Evolutionary conservation across 345 rosid species (phyloP), one percentile per base, ranked within the genome.

Genomic region (Eucalyptus guilfoylei): DNA sequence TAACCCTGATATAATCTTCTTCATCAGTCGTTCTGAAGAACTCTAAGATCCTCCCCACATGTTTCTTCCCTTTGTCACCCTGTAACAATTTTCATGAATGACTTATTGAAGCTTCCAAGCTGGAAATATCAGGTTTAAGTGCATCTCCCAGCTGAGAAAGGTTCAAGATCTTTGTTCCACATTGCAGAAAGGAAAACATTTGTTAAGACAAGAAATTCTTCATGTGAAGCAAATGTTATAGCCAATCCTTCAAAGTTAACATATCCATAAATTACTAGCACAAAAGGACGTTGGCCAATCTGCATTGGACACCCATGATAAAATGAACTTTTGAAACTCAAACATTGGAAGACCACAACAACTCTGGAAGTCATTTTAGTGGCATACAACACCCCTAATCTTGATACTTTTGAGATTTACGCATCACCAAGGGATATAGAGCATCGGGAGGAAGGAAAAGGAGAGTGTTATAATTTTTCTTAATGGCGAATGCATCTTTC

Each of bases 1-100:
- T 98, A 92, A 96, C 99, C 93, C 99, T 94, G 90, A 96, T 95
- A 92, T 95, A 96, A 58, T 95, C 93, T 91, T 93, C 96, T 88
- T 92, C 94, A 76, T 94, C 95, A 58, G 94, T 95, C 80, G 99
- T 93, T 92, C 87, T 95, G 93, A 97, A 96, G 91, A 97, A 94
- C 87, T 97, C 99, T 91, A 96, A 64, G 88, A 97, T 93, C 91
- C 92, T 95, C 86, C 99, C 99, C 86, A 97, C 90, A 89, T 94
- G 95, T 45, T 88, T 90, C 89, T 95, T 89, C 87, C 89, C 92
- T 91, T 91, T 95, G 85, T 93, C 97, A 88, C 97, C 99, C 99
- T 96, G 93, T 89, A 93, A 88, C 89, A 49, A 76, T 76, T 21
- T 89, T 90, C 32, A 42, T 49, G 50, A 88, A 80, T 60, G 54